phyloP scores from a whole-genome alignment of 805 yeast genomes.

The Metschnikowia vanudenii region DNA sequence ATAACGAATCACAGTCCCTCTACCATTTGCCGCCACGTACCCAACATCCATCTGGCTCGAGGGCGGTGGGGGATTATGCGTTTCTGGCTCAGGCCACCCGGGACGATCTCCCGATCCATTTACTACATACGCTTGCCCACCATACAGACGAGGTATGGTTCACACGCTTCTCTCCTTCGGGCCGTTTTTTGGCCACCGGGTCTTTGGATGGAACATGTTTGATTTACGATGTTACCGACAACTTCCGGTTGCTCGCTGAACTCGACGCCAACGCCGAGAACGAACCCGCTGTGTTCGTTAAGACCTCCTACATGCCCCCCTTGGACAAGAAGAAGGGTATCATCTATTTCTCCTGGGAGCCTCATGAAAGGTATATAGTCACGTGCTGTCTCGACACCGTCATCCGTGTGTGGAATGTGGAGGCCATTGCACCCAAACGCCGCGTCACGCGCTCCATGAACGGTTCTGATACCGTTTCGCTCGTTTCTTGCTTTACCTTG shows the following conservation, averaged over 20 bases:
- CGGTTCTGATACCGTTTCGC: slow-evolving; percentile 12
- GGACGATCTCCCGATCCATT: slow-evolving; percentile 45
- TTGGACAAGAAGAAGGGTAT: slow-evolving; percentile 33
- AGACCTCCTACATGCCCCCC: slow-evolving; percentile 26
- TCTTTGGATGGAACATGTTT: slow-evolving; percentile 64
- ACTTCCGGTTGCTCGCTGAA: slow-evolving; percentile 31
- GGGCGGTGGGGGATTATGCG: not conserved
- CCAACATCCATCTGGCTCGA: not conserved
- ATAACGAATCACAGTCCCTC: slow-evolving; percentile 9
- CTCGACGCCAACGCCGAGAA: slow-evolving; percentile 29
- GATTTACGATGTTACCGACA: slow-evolving; percentile 60
- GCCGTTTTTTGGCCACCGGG: slow-evolving; percentile 72
- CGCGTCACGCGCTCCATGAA: slow-evolving; percentile 30
- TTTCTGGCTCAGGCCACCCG: not conserved
- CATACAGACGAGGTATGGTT: slow-evolving; percentile 85
- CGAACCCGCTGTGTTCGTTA: slow-evolving; percentile 29
- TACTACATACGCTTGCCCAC: slow-evolving; percentile 45
- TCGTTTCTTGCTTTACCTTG: slow-evolving; percentile 37
- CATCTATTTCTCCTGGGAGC: slow-evolving; percentile 73
- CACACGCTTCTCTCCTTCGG: slow-evolving; percentile 73
- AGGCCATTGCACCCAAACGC: slow-evolving; percentile 24
- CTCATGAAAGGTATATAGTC: slow-evolving; percentile 62
- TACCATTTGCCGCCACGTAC: slow-evolving; percentile 19
- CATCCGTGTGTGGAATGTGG: slow-evolving; percentile 67
- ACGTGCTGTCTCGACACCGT: slow-evolving; percentile 72